A percentile compares a stretch with the other conserved stretches of the same genome.
Evolutionary conservation across 2,329 filamentous ascomycete species (phyloP).

Genomic region (Penicillium digitatum): DNA sequence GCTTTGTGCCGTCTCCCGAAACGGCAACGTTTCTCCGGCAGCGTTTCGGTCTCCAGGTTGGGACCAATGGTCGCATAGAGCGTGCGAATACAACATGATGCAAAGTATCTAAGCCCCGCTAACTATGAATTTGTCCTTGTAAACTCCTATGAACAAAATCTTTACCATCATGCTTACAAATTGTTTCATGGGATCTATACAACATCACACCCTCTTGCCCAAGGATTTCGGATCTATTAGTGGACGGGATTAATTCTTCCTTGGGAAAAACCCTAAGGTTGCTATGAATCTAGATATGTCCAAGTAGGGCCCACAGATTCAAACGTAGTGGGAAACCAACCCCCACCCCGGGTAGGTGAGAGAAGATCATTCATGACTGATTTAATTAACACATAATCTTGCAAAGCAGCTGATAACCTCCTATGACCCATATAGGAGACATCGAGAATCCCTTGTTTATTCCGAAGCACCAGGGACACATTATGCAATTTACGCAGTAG

Average conservation of each 20-base stretch:
- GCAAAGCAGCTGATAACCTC: background rate
- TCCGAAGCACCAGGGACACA: background rate
- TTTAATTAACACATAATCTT: background rate
- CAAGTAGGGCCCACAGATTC: background rate
- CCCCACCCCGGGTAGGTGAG: too few species aligned
- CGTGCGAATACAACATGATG: conserved; percentile 22
- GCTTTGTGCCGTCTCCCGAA: conserved; percentile 32
- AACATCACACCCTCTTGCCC: background rate
- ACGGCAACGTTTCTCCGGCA: conserved; percentile 37
- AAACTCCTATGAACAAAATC: background rate
- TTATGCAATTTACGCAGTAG: conserved; percentile 11
- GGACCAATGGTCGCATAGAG: conserved; percentile 33
- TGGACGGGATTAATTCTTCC: background rate
- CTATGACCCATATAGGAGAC: background rate
- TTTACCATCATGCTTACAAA: background rate
- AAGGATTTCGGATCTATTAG: too few species aligned
- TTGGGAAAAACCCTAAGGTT: background rate
- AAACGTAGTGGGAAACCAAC: too few species aligned
- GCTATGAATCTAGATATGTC: background rate
- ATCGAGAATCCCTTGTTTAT: background rate
- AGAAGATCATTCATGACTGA: background rate
- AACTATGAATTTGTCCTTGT: background rate
- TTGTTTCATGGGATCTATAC: background rate
- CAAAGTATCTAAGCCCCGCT: background rate
- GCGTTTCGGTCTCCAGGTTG: conserved; percentile 39